Percentiles rank a stretch among this genome's conserved stretches.
These are phyloP conservation scores for Blastobotrys muscicola DNA, from an alignment of 805 yeast species.

Conservation along the genomic window DNA sequence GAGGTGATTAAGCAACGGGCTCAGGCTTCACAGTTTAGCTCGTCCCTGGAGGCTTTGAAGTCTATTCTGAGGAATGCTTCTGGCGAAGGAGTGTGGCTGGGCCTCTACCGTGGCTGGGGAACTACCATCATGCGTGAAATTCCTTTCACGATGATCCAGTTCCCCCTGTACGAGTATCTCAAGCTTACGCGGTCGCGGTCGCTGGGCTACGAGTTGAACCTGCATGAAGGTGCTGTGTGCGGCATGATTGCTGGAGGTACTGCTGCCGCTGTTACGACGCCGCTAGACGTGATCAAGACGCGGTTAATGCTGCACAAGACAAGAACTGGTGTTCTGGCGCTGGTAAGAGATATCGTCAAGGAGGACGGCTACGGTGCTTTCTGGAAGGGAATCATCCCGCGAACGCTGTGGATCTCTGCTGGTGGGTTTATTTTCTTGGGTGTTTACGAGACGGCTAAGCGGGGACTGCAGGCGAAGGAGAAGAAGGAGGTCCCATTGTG, in stretches of 20 bases:
- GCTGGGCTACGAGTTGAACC: constrained; percentile 38
- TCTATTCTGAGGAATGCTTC: constrained; percentile 50
- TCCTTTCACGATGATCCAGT: constrained; percentile 93
- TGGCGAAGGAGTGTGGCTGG: constrained; percentile 70
- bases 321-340: constrained; percentile 35
- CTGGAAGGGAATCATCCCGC: constrained; percentile 81
- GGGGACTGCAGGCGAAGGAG: not conserved
- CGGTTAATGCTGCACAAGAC: constrained; percentile 69
- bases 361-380: constrained; percentile 74
- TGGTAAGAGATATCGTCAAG: constrained; percentile 44
- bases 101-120: constrained; percentile 87
- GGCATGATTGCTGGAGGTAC: constrained; percentile 93
- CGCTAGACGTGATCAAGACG: constrained; percentile 89
- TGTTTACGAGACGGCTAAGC: constrained; percentile 58
- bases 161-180: constrained; percentile 82
- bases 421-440: constrained; percentile 98
- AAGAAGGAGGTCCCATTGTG: not conserved
- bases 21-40: constrained; percentile 53
- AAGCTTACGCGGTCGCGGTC: constrained; percentile 51
- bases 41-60: constrained; percentile 60
- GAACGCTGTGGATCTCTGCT: constrained; percentile 95
- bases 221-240: constrained; percentile 73
- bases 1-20: constrained; percentile 94
- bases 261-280: constrained; percentile 92
- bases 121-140: constrained; percentile 91